phyloP scores from a whole-genome alignment of 257 asterid species.

The Lithospermum erythrorhizon region DNA sequence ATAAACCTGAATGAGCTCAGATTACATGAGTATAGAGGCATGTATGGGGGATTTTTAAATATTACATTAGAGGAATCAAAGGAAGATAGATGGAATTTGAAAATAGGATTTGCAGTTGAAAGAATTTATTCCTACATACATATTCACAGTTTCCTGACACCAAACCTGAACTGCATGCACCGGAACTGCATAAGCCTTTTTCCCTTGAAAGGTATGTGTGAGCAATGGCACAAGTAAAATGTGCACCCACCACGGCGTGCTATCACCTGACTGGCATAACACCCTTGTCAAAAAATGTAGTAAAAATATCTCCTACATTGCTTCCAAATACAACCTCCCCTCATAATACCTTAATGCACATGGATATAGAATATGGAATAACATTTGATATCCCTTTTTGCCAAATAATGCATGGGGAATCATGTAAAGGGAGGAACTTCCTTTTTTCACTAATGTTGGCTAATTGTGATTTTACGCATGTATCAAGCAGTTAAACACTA shows the following conservation, averaged over 20 bases:
- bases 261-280: neutral
- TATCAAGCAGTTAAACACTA: neutral
- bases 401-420: neutral
- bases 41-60: neutral
- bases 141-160: neutral
- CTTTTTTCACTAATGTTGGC: neutral
- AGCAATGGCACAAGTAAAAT: neutral
- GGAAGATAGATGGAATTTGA: neutral
- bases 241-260: too few relatives aligned
- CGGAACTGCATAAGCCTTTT: neutral
- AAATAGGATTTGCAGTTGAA: neutral
- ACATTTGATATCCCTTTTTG: neutral
- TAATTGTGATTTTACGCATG: neutral
- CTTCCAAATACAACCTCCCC: neutral
- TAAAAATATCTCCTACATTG: neutral
- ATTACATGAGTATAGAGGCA: neutral
- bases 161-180: neutral
- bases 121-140: neutral
- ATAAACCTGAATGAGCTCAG: too few relatives aligned
- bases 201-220: too few relatives aligned
- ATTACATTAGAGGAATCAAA: neutral
- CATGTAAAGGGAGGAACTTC: neutral
- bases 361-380: neutral
- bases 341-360: neutral
- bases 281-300: neutral